These are phyloP conservation scores for Pyrus communis DNA, from an alignment of 306 rosid species.

Conservation along the genomic window DNA sequence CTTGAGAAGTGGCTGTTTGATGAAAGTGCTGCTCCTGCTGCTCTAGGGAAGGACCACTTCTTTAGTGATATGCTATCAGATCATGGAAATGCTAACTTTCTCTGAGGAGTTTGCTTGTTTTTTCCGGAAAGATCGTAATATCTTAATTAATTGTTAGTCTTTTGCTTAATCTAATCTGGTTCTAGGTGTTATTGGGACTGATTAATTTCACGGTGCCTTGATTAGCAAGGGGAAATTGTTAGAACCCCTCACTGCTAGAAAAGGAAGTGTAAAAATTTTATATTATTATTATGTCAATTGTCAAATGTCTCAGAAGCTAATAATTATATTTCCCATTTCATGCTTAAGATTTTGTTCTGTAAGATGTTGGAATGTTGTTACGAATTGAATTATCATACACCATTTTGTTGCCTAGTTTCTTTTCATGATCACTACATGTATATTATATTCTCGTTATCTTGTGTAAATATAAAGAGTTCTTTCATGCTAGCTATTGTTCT, in stretches of 20 bases:
- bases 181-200: slow-evolving; percentile 15
- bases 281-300: not conserved
- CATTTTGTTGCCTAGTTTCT: not conserved
- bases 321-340: not conserved
- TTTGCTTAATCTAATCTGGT: not conserved
- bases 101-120: slow-evolving; percentile 15
- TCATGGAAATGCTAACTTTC: slow-evolving; percentile 18
- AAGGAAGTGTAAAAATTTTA: slow-evolving; percentile 12
- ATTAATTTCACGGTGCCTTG: slow-evolving; percentile 13
- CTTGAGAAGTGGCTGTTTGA: slow-evolving; percentile 88
- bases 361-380: not conserved
- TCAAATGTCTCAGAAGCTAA: not conserved
- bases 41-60: slow-evolving; percentile 38
- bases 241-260: slow-evolving; percentile 5
- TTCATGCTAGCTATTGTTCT: not conserved
- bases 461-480: not conserved
- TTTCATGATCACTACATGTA: not conserved
- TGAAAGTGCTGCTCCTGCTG: slow-evolving; percentile 27
- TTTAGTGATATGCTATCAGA: slow-evolving; percentile 20
- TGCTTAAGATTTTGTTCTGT: not conserved
- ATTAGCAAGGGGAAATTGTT: slow-evolving; percentile 8
- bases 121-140: slow-evolving; percentile 7
- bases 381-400: not conserved
- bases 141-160: not conserved
- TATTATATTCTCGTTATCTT: not conserved